These are phyloP conservation scores for Raffaelea arxii DNA, from an alignment of 2,329 filamentous ascomycete genomes.

Conservation along the genomic window DNA sequence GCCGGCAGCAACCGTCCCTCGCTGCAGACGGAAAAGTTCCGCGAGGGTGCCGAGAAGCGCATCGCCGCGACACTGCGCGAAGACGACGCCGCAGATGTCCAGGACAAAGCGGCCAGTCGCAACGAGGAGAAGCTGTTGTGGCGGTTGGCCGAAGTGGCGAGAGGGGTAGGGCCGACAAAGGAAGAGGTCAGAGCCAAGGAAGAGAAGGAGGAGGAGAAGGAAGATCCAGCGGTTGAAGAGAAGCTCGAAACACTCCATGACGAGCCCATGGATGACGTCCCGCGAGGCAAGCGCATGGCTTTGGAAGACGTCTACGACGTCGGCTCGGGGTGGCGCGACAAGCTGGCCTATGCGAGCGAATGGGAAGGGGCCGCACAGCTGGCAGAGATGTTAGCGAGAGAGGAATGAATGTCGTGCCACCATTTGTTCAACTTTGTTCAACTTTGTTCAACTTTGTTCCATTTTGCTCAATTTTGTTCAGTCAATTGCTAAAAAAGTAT, in stretches of 20 bases:
- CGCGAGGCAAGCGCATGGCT: conserved; percentile 11
- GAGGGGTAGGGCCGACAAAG: neutral
- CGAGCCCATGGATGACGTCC: conserved; percentile 5
- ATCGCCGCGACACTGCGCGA: conserved; percentile 30
- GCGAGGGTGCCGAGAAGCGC: conserved; percentile 23
- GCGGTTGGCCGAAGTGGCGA: conserved; percentile 27
- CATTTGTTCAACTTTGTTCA: no score
- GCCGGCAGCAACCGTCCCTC: conserved; percentile 31
- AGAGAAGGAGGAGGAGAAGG: neutral
- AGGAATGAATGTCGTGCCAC: no score
- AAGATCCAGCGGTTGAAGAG: neutral
- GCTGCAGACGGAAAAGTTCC: conserved; percentile 18
- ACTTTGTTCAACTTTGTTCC: no score
- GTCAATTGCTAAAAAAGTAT: no score
- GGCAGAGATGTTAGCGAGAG: no score
- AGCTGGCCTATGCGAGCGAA: conserved; percentile 25
- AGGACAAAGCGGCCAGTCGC: conserved; percentile 29
- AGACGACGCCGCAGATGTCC: conserved; percentile 32
- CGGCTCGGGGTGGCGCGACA: conserved; percentile 28
- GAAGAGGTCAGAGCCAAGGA: neutral
- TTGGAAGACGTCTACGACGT: conserved; percentile 27
- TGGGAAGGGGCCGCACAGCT: no score
- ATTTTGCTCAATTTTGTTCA: no score
- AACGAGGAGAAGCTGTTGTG: conserved; percentile 36
- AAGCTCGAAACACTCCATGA: conserved; percentile 9